Conservation (phyloP, 352 stramenopile genomes). For the Thalassiosira tumida region DNA sequence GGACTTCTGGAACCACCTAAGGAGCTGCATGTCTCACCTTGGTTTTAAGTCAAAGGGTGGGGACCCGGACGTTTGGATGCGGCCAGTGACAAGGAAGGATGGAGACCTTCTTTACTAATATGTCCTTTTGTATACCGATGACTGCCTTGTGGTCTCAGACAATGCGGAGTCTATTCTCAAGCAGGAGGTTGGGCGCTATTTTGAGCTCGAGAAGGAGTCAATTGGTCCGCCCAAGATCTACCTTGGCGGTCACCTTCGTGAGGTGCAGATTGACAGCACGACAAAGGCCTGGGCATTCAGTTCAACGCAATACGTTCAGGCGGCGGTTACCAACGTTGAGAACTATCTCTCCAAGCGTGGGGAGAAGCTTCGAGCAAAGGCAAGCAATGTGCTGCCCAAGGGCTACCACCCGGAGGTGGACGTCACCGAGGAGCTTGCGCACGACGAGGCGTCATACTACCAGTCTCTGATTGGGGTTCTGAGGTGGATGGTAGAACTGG, state of each 20-base stretch:
- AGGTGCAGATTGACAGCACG: conserved; percentile 75
- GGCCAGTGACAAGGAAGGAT: not conserved
- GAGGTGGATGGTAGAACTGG: conserved; percentile 75
- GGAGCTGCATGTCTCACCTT: conserved; percentile 26
- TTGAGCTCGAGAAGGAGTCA: conserved; percentile 32
- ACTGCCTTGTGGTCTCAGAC: conserved; percentile 25
- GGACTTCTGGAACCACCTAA: conserved; percentile 51
- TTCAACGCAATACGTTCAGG: conserved; percentile 72
- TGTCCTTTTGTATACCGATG: conserved; percentile 41
- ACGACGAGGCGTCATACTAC: conserved; percentile 64
- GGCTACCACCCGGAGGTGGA: conserved; percentile 81
- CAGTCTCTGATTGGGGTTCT: conserved; percentile 77
- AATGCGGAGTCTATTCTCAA: conserved; percentile 19
- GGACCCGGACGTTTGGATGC: conserved; percentile 58
- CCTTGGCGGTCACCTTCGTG: conserved; percentile 1
- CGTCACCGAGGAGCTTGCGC: conserved; percentile 50
- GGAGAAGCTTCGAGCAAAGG: not conserved
- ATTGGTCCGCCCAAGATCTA: not conserved
- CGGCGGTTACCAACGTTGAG: conserved; percentile 73
- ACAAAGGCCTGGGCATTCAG: conserved; percentile 74
- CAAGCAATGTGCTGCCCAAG: not conserved
- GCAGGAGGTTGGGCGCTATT: conserved; percentile 32
- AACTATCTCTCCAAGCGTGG: conserved; percentile 36
- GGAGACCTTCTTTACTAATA: conserved; percentile 30
- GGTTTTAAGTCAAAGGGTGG: conserved; percentile 7